Base-by-base conservation (phyloP, 495 filamentous ascomycete species). In the Friedmanniomyces endolithicus region DNA sequence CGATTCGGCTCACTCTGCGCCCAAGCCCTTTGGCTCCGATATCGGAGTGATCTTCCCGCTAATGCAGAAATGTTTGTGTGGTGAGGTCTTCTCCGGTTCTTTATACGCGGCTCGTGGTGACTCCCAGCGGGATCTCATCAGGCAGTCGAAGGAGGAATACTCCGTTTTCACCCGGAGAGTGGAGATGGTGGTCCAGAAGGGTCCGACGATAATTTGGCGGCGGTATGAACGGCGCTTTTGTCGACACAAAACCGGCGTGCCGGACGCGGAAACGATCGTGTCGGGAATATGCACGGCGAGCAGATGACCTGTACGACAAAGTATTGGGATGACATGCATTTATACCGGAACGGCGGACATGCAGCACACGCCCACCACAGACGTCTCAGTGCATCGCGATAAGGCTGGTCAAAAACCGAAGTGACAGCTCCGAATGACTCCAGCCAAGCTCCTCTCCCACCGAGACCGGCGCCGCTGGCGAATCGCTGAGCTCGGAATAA, bases 401-500 rank as follows among this genome's bases (percentile, higher is more conserved):
- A 54, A 54, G 52, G 52, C 52, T 25, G 27, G 35, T n/a, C 22
- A 14, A 22, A 47, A 33, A 25, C 25, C 4, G 27, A 20, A 16
- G 12, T 54, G 52, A 54, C 52, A 45, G 25, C 37, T 39, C 12
- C 25, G 12, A 54, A 23, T 46, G 37, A 54, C 39, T 45, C 40
- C 40, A 46, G 12, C 9, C 39, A 54, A 27, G 39, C 50, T 4
- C 17, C 2, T 11, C 6, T 25, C n/a, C n/a, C n/a, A n/a, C n/a
- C n/a, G n/a, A n/a, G n/a, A n/a, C n/a, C n/a, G n/a, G n/a, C n/a
- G n/a, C n/a, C 48, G 48, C 33, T 7, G 50, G 24, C 35, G 34
- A 54, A 54, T 54, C 16, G 22, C 8, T 23, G 39, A 47, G 52
- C 52, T 37, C 24, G 25, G 39, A 54, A 54, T 47, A 54, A 54